These are phyloP conservation scores for Thermomucor indicae-seudaticae DNA, from an alignment of 371 early-diverging fungal species.

Conservation along the genomic window DNA sequence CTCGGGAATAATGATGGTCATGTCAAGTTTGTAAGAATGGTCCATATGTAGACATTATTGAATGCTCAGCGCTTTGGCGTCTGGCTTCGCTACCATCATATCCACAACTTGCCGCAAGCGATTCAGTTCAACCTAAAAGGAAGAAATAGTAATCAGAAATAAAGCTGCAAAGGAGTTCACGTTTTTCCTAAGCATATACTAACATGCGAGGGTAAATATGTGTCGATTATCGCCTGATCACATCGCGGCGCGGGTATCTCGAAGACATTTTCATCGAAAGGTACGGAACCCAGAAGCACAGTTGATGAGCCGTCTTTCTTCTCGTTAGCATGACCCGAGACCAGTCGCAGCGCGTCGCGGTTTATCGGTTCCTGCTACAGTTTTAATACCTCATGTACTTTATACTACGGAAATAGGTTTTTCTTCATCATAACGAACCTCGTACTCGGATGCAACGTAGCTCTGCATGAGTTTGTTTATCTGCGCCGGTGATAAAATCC, in stretches of 20 bases:
- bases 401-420: background rate
- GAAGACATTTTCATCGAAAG: slow-evolving; percentile 54
- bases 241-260: slow-evolving; percentile 46
- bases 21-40: too few relatives aligned
- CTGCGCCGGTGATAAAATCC: slow-evolving; percentile 83
- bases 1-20: too few relatives aligned
- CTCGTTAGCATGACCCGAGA: slow-evolving; percentile 74
- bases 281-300: slow-evolving; percentile 72
- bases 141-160: background rate
- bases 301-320: slow-evolving; percentile 77
- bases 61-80: too few relatives aligned
- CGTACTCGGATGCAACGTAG: slow-evolving; percentile 68
- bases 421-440: slow-evolving; percentile 25
- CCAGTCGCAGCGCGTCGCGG: slow-evolving; percentile 80
- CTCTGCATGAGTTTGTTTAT: slow-evolving; percentile 85
- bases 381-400: background rate
- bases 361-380: slow-evolving; percentile 62
- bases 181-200: background rate
- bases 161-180: background rate
- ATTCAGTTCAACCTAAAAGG: slow-evolving; percentile 8
- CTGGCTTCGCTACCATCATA: too few relatives aligned
- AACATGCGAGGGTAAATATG: slow-evolving; percentile 5
- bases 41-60: too few relatives aligned
- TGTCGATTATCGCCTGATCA: background rate
- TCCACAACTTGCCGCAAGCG: slow-evolving; percentile 4